These are phyloP conservation scores for Cutaneotrichosporon mucoides DNA, from an alignment of 1,284 basidiomycete genomes.

Conservation along the genomic window DNA sequence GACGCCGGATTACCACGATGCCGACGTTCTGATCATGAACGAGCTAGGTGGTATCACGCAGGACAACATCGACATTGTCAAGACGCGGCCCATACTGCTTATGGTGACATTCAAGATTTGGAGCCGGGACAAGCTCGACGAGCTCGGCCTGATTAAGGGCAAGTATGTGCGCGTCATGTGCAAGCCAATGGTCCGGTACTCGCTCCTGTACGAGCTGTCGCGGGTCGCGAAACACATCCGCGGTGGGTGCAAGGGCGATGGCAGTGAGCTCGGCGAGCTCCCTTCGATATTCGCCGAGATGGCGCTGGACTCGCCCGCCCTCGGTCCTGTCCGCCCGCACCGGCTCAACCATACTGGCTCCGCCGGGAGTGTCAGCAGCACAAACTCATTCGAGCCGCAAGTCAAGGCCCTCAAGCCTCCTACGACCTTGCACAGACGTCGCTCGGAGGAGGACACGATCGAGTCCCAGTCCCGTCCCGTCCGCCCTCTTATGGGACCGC, in stretches of 20 bases:
- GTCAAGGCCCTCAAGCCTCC: background rate
- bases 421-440: background rate
- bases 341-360: too few species aligned
- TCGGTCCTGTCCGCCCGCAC: too few species aligned
- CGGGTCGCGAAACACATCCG: slow-evolving; percentile 23
- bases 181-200: slow-evolving; percentile 83
- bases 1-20: slow-evolving; percentile 50
- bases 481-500: slow-evolving; percentile 1
- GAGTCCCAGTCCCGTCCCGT: background rate
- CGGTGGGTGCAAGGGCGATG: background rate
- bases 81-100: slow-evolving; percentile 4
- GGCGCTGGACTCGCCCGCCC: background rate
- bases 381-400: background rate
- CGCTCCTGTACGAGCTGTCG: slow-evolving; percentile 62
- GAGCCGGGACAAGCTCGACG: slow-evolving; percentile 21
- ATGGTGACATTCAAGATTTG: slow-evolving; percentile 50
- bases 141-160: slow-evolving; percentile 45
- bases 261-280: slow-evolving; percentile 1
- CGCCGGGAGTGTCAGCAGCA: background rate
- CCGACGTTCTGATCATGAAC: slow-evolving; percentile 77
- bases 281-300: background rate
- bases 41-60: slow-evolving; percentile 59
- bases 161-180: slow-evolving; percentile 66
- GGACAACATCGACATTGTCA: slow-evolving; percentile 49
- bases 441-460: background rate